Percentiles rank a stretch among this genome's conserved stretches.
Evolutionary conservation across 208 protist species (phyloP).

Genomic region (Angomonas deanei): DNA sequence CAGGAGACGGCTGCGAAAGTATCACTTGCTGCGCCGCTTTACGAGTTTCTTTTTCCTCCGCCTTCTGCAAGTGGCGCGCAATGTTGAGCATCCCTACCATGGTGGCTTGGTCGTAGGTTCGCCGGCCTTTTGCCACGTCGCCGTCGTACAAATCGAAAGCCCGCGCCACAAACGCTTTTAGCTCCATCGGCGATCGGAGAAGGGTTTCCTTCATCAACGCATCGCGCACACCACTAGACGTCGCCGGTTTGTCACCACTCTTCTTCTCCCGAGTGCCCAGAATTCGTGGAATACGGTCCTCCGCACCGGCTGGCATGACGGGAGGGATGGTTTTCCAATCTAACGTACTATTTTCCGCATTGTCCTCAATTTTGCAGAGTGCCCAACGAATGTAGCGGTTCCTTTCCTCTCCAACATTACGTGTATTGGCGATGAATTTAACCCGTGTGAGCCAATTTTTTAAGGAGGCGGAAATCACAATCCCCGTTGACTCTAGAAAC

Average conservation of each 20-base stretch:
- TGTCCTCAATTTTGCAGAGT: conserved; percentile 46
- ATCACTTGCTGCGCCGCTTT: background rate
- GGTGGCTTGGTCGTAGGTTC: conserved; percentile 48
- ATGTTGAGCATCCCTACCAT: conserved; percentile 67
- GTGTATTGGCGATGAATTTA: conserved; percentile 43
- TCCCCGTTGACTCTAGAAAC: conserved; percentile 45
- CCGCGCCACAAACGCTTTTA: conserved; percentile 50
- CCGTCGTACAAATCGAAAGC: conserved; percentile 60
- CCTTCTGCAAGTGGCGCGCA: conserved; percentile 36
- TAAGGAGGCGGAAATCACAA: conserved; percentile 37
- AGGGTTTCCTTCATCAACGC: conserved; percentile 42
- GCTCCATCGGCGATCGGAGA: conserved; percentile 32
- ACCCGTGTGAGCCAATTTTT: conserved; percentile 63
- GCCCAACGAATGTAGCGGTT: conserved; percentile 67
- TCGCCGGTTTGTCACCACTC: background rate
- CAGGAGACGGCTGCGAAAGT: background rate
- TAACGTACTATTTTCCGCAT: conserved; percentile 21
- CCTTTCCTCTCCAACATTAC: conserved; percentile 24
- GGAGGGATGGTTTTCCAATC: conserved; percentile 45
- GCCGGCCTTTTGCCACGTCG: conserved; percentile 43
- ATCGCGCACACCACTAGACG: conserved; percentile 8
- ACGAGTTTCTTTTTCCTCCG: background rate
- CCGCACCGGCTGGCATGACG: conserved; percentile 53
- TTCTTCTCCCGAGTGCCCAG: background rate
- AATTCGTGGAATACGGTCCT: conserved; percentile 19